Evolutionary conservation across 2,329 filamentous ascomycete genomes (phyloP).

Genomic region (Penicillium italicum): DNA sequence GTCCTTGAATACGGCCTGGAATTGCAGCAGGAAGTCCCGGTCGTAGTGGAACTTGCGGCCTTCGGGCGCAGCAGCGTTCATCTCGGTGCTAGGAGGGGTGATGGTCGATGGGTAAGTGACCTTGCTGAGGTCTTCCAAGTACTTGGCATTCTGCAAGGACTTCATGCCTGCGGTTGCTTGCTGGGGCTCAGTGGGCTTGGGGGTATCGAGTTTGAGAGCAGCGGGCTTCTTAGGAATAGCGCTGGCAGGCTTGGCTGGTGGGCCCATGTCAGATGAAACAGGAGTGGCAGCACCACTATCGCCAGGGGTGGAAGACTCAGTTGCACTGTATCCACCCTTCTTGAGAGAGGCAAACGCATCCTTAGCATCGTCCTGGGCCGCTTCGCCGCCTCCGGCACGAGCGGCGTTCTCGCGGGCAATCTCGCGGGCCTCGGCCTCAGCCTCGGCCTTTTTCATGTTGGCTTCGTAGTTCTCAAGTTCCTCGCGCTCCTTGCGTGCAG

Average conservation of each 20-base stretch:
- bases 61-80: conserved; percentile 70
- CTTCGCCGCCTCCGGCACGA: conserved; percentile 33
- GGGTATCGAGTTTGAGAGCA: conserved; percentile 82
- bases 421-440: conserved; percentile 48
- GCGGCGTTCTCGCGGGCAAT: conserved; percentile 39
- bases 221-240: conserved; percentile 72
- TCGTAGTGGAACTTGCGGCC: conserved; percentile 91
- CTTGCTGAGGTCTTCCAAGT: conserved; percentile 74
- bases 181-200: conserved; percentile 80
- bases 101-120: conserved; percentile 80
- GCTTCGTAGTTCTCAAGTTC: conserved; percentile 44
- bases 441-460: conserved; percentile 49
- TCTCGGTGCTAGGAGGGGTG: conserved; percentile 82
- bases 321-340: conserved; percentile 38
- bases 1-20: conserved; percentile 93
- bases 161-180: conserved; percentile 93
- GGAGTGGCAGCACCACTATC: conserved; percentile 48
- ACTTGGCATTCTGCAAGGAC: conserved; percentile 84
- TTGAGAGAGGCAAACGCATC: conserved; percentile 45
- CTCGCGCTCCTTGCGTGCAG: conserved; percentile 46
- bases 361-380: conserved; percentile 21
- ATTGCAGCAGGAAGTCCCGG: conserved; percentile 90
- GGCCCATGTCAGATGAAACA: conserved; percentile 44
- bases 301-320: conserved; percentile 39
- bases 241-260: conserved; percentile 53